These are phyloP conservation scores for Streptanthus diversifolius DNA, from an alignment of 345 rosid species.

Conservation along the genomic window DNA sequence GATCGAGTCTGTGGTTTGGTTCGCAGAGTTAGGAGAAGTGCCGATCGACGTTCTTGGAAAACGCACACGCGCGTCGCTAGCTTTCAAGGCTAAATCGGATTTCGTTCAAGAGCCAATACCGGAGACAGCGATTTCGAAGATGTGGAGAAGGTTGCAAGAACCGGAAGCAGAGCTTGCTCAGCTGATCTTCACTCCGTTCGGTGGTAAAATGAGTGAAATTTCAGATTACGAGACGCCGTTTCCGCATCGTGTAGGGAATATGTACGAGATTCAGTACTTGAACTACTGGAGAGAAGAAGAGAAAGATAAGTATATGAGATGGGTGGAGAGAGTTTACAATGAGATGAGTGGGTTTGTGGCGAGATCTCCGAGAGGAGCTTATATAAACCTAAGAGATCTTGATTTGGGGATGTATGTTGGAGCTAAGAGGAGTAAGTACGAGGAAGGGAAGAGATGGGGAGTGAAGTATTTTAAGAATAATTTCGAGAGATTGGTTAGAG, in stretches of 20 bases:
- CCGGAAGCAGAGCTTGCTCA: constrained; percentile 33
- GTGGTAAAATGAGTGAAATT: constrained; percentile 59
- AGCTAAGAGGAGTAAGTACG: constrained; percentile 9
- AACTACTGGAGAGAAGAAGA: constrained; percentile 44
- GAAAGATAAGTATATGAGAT: constrained; percentile 21
- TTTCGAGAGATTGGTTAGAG: constrained; percentile 35
- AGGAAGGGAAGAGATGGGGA: constrained; percentile 36
- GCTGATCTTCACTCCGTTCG: constrained; percentile 54
- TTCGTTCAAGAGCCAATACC: constrained; percentile 47
- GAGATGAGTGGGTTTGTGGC: constrained; percentile 55
- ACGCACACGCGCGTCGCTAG: constrained; percentile 4
- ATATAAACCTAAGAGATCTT: constrained; percentile 48
- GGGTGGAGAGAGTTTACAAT: constrained; percentile 37
- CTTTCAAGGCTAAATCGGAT: constrained; percentile 61
- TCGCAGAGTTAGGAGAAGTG: constrained; percentile 34
- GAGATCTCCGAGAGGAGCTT: constrained; percentile 53
- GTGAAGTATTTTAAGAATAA: constrained; percentile 37
- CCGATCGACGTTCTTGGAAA: constrained; percentile 32
- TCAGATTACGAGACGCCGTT: constrained; percentile 39
- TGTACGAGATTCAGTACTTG: constrained; percentile 55
- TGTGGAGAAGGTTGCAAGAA: constrained; percentile 44
- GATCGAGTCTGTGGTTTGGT: constrained; percentile 42
- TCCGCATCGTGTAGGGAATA: constrained; percentile 51
- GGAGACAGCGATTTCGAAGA: constrained; percentile 1
- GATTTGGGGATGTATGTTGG: constrained; percentile 40